phyloP scores from a whole-genome alignment of 139 green algal species.

The Desmodesmus armatus region DNA sequence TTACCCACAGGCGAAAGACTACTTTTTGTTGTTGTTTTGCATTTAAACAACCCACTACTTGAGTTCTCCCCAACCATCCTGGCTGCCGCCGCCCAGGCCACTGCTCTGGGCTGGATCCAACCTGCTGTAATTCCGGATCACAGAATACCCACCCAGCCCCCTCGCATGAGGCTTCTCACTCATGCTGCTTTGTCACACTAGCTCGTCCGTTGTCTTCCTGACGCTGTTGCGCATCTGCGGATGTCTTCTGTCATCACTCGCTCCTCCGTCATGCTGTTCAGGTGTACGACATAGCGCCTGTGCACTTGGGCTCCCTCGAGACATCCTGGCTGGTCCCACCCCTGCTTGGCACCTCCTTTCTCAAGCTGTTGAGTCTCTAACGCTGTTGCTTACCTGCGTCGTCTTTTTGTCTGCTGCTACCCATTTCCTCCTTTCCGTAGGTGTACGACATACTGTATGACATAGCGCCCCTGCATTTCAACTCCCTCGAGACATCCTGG shows the following conservation, averaged over 20 bases:
- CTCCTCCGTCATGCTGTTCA: background rate
- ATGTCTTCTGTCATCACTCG: no score
- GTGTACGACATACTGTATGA: no score
- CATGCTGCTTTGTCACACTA: background rate
- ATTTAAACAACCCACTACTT: no score
- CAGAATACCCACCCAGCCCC: no score
- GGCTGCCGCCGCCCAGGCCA: no score
- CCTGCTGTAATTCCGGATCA: no score
- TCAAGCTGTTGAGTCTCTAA: conserved; percentile 39
- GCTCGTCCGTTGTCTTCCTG: background rate
- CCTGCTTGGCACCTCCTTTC: conserved; percentile 58
- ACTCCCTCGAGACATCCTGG: conserved; percentile 54
- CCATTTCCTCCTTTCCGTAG: conserved; percentile 26
- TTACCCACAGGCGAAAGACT: no score
- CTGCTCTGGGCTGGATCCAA: no score
- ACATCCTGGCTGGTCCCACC: conserved; percentile 60
- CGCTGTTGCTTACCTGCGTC: background rate
- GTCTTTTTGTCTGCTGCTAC: background rate
- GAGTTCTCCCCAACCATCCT: no score
- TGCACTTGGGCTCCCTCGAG: conserved; percentile 55
- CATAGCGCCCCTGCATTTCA: conserved; percentile 53
- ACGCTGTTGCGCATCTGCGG: background rate
- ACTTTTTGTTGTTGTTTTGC: no score
- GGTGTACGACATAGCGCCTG: conserved; percentile 65
- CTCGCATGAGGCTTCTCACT: no score